Evolutionary conservation across 345 rosid genomes (phyloP).

Genomic region (Conringia planisiliqua): DNA sequence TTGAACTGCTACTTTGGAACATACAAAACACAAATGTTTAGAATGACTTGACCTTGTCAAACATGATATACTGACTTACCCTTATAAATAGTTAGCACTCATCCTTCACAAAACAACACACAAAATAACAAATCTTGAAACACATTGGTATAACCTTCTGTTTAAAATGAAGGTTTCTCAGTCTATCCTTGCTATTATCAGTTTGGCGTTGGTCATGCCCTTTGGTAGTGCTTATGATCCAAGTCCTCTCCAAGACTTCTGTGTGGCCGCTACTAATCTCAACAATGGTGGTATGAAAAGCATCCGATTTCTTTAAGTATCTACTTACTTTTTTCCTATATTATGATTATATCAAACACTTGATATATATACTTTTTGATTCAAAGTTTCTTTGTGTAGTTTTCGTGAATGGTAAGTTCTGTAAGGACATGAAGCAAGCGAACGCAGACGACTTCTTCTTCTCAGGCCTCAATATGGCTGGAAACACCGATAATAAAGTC

Average conservation of each 20-base stretch:
- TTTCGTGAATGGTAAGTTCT: conserved; percentile 32
- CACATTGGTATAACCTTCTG: not conserved
- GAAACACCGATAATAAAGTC: conserved; percentile 16
- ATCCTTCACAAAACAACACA: conserved; percentile 8
- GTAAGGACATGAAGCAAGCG: conserved; percentile 21
- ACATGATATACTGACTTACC: not conserved
- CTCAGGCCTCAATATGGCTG: conserved; percentile 18
- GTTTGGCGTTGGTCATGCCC: not conserved
- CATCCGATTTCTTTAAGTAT: not conserved
- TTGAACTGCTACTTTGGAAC: conserved; percentile 8
- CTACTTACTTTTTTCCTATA: not conserved
- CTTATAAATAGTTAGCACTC: not conserved
- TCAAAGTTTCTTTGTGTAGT: conserved; percentile 7
- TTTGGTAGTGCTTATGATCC: conserved; percentile 17
- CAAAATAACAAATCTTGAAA: not conserved
- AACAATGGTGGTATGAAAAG: conserved; percentile 22
- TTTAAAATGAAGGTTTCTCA: conserved; percentile 6
- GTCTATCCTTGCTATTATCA: not conserved
- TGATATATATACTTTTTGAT: not conserved
- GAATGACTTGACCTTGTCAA: conserved; percentile 13
- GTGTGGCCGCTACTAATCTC: conserved; percentile 13
- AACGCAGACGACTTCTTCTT: conserved; percentile 21
- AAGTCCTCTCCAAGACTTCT: conserved; percentile 27
- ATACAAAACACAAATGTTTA: not conserved
- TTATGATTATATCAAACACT: not conserved